Conservation (phyloP, 768 basidiomycete genomes). For the Chalciporus chontae region DNA sequence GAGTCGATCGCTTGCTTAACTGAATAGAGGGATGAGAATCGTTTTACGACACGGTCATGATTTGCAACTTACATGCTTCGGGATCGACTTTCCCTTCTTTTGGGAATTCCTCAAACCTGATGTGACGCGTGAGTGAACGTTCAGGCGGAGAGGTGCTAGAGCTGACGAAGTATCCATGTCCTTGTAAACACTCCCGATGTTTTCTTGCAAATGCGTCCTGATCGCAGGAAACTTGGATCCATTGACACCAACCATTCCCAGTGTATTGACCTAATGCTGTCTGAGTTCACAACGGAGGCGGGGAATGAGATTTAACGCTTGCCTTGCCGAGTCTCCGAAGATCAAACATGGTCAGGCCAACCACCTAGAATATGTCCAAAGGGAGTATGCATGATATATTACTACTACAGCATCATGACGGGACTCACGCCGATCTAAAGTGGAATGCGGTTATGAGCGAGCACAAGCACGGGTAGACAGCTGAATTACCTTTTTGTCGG, state of each 20-base stretch:
- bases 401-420: constrained; percentile 5
- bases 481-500: constrained; percentile 80
- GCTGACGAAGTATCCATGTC: constrained; percentile 81
- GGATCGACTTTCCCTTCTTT: constrained; percentile 64
- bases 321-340: constrained; percentile 81
- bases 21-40: constrained; percentile 26
- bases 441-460: neutral
- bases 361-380: constrained; percentile 52
- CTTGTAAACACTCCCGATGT: constrained; percentile 81
- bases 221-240: constrained; percentile 88
- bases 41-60: constrained; percentile 2
- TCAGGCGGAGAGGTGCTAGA: too few relatives aligned
- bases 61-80: constrained; percentile 69
- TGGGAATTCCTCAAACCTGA: constrained; percentile 78
- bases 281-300: constrained; percentile 6
- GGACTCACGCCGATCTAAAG: constrained; percentile 62
- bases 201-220: constrained; percentile 72
- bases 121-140: neutral
- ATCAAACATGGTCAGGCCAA: constrained; percentile 87
- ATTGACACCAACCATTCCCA: constrained; percentile 88
- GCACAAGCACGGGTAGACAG: neutral
- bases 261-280: constrained; percentile 53
- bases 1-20: constrained; percentile 80
- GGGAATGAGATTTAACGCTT: constrained; percentile 10
- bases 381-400: neutral